Evolutionary conservation across 352 stramenopile species (phyloP), one percentile per base, ranked within the genome.

Genomic region (Globisporangium takayamanum): DNA sequence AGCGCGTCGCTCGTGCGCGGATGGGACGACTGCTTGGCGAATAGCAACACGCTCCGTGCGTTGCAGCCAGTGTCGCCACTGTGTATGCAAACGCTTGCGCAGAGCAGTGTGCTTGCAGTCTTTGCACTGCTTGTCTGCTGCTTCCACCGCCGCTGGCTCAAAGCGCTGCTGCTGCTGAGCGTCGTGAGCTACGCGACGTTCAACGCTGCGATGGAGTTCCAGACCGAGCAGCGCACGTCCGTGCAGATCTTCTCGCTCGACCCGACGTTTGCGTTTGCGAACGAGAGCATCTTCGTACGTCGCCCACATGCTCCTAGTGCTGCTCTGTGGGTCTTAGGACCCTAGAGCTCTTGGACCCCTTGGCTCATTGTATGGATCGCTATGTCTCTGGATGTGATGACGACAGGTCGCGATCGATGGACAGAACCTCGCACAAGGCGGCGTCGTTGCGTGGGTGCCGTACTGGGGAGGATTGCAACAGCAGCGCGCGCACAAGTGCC

Each of bases 231-330:
- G 41, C 78, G 66, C 63, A 67, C 68, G 16, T 68, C 78, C 33
- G 71, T 92, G 44, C 65, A 84, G 62, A 88, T 94, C 42, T 68
- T 72, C 33, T 76, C 83, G 10, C 66, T 94, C 16, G 84, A 94
- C 59, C 84, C 84, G 47, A 72, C 60, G 5, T 89, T 92, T 54
- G 84, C 84, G 41, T 92, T 90, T 30, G 80, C 73, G 20, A 94
- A 94, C 66, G 84, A 94, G 57, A 80, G 62, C 51, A 91, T 92
- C 50, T 89, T 92, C 51, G 84, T 94, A 72, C 60, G 84, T 64
- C 25, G 25, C 5, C 6, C 33, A 8, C 33, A 12, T 39, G 33
- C 33, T 39, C 33, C 0, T 8, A 39, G 33, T 12, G 8, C 22
- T 22, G 22, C 22, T 22, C 22, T 22, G 22, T 22, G 22, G 22